Evolutionary conservation across 768 basidiomycete species (phyloP).

Genomic region (Lactarius sp.): DNA sequence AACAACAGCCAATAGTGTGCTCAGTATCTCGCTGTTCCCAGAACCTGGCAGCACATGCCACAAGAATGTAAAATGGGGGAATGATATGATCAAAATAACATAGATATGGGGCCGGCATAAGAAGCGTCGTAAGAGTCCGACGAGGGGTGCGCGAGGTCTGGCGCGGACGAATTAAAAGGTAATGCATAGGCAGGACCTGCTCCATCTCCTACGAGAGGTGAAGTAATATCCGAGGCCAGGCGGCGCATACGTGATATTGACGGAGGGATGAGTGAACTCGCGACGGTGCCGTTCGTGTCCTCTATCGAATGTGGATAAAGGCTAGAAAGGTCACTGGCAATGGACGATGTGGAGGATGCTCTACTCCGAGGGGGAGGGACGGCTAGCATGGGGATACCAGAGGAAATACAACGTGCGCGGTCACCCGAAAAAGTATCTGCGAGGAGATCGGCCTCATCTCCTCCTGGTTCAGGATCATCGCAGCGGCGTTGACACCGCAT

Average conservation of each 20-base stretch:
- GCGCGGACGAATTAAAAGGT: constrained; percentile 8
- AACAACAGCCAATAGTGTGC: constrained; percentile 12
- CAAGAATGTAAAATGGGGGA: constrained; percentile 13
- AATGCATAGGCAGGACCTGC: constrained; percentile 1
- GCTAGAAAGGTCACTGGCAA: constrained; percentile 21
- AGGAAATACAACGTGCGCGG: constrained; percentile 8
- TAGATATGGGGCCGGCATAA: constrained; percentile 14
- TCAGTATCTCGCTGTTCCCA: not conserved
- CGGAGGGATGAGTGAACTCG: constrained; percentile 9
- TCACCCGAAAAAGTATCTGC: not conserved
- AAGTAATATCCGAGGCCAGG: not conserved
- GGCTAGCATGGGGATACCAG: constrained; percentile 6
- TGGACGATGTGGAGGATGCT: constrained; percentile 24
- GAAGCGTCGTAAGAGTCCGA: constrained; percentile 18
- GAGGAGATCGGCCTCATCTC: constrained; percentile 13
- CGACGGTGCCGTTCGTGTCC: not conserved
- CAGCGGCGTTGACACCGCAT: constrained; percentile 21
- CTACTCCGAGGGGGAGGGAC: constrained; percentile 23
- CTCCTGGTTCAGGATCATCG: constrained; percentile 16
- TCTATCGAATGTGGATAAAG: constrained; percentile 19
- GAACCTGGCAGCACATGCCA: constrained; percentile 9
- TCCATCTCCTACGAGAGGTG: constrained; percentile 8
- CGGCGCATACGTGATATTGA: constrained; percentile 21
- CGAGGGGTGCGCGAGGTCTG: constrained; percentile 11
- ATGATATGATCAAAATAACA: constrained; percentile 20